Evolutionary conservation across 805 yeast genomes (phyloP), one percentile per base, ranked within the genome.

Genomic region (Ogataea ganodermae): DNA sequence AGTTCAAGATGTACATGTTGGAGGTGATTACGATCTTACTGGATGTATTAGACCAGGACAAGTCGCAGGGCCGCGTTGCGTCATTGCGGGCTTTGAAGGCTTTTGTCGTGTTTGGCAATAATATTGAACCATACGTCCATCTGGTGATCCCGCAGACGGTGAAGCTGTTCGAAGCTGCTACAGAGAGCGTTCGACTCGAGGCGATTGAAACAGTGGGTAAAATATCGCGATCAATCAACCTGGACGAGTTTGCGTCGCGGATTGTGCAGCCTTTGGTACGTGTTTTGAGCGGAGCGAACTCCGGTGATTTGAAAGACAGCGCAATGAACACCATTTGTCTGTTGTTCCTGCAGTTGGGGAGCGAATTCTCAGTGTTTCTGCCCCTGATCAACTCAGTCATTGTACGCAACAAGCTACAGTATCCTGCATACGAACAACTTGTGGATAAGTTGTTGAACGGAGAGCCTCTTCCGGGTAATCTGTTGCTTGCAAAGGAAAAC

Each of bases 221-320:
- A 58, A 66, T 94, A 22, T 82, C 96, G 1, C 83, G 81, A 55
- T 78, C 74, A 31, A 84, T 92, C 3, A 78, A 81, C 50, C 69
- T 94, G 46, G 82, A 81, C 47, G 98, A 92, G 55, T 85, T 90
- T 89, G 84, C 96, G 0, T 86, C 97, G 1, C 74, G 97, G 52
- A 86, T 94, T 42, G 80, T 94, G 22, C 97, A 92, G 57, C 92
- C 97, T 0, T 66, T 94, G 10, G 68, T 91, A 6, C 70, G 97
- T 46, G 84, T 89, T 0, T 67, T 94, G 30, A 62, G 61, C 23
- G 57, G 52, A 14, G 45, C 46, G 6, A 53, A 51, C 17, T 46
- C 53, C 30, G 86, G 80, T 7, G 96, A 86, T 22, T 66, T 90
- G 17, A 76, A 79, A 27, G 72, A 70, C 10, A 79, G 85, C 0